A percentile compares a stretch with the other conserved stretches of the same genome.
Conservation (phyloP, 1,139 yeast species). For the Taphrina confusa region DNA sequence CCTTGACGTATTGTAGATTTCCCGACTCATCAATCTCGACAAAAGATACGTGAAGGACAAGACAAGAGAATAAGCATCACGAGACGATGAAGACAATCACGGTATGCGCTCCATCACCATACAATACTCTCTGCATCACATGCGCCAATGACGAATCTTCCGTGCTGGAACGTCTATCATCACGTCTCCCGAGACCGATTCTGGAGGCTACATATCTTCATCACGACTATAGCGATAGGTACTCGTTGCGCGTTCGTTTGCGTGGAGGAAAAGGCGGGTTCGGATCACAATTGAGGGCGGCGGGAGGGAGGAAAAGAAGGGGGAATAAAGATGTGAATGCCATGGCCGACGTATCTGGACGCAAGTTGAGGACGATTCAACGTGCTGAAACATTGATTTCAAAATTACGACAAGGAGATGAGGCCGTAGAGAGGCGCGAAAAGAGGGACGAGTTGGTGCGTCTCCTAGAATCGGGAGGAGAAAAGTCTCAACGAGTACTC, state of each 20-base stretch:
- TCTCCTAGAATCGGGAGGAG: no score
- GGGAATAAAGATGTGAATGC: slow-evolving; percentile 41
- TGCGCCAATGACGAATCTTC: neutral
- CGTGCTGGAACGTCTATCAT: neutral
- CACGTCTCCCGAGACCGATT: neutral
- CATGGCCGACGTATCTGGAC: slow-evolving; percentile 50
- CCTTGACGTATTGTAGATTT: no score
- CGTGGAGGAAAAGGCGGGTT: slow-evolving; percentile 59
- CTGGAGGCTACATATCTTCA: neutral
- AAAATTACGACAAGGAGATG: neutral
- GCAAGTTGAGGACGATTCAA: slow-evolving; percentile 46
- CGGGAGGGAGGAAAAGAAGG: slow-evolving; percentile 47
- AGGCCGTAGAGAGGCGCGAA: neutral
- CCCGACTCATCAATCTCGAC: no score
- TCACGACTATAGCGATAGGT: neutral
- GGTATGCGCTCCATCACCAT: slow-evolving; percentile 12
- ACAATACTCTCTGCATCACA: neutral
- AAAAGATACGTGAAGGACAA: no score
- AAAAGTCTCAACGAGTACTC: neutral
- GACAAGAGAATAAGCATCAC: no score
- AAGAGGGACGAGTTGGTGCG: no score
- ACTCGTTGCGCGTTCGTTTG: slow-evolving; percentile 38
- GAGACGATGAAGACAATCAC: neutral
- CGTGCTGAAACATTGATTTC: slow-evolving; percentile 44
- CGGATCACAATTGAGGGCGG: slow-evolving; percentile 52